Evolutionary conservation across 177 flowering plant genomes (phyloP), one percentile per base, ranked within the genome.

Genomic region (Vitis hybrid): DNA sequence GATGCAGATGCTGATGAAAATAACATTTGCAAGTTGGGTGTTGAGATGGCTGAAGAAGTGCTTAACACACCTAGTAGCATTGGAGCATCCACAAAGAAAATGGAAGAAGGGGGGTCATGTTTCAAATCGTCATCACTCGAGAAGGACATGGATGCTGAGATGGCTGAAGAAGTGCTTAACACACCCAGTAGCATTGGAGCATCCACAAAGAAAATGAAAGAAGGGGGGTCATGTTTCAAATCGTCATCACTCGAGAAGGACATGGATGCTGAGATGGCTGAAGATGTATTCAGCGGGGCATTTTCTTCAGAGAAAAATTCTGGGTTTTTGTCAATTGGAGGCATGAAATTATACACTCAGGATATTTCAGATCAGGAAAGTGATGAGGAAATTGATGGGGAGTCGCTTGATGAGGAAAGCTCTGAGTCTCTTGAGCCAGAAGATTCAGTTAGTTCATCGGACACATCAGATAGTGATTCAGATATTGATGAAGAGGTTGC

Each of bases 401-500:
- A 69, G 32, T 73, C 72, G 9, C 50, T 48, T 20, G 82, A 73
- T 66, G 87, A 82, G 27, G 86, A 52, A 73, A 73, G 77, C 62
- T 77, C 74, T 0, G 80, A 66, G 2, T 77, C 78, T 51, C 81
- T 81, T 54, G 84, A 80, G 12, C 65, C 53, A 5, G 77, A 71
- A 11, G 85, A 73, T 17, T 63, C 75, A 3, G 63, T 52, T 50
- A 87, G 66, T 51, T 69, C 78, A 9, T 84, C 90, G 51, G 79
- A 74, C 14, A 67, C 54, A 2, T 82, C 77, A 71, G 80, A 76
- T 66, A 81, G 84, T 78, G 86, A 76, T 80, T 88, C 90, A 7
- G 97, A 89, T 65, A 68, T 95, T 78, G 97, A 90, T 71, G 93
- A 90, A 7, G 97, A 88, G 30, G 78, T 95, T 46, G 91, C 86